A percentile compares a stretch with the other conserved stretches of the same genome.
Conservation (phyloP, 768 basidiomycete species). For the Tulasnella calospora region DNA sequence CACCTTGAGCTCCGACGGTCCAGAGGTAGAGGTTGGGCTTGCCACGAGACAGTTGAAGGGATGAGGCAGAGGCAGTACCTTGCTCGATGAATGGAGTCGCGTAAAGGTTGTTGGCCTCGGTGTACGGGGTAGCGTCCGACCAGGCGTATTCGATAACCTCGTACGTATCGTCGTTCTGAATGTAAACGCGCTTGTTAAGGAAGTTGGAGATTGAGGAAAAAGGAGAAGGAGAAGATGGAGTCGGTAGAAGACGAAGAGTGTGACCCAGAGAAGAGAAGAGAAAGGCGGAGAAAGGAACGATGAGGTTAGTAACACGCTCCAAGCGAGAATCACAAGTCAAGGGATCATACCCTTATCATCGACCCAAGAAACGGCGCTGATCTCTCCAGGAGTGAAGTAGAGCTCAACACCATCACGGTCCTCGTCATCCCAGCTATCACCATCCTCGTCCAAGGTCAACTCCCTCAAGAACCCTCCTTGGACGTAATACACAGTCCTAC, state of each 20-base stretch:
- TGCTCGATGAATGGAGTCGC: not conserved
- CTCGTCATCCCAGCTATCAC: not conserved
- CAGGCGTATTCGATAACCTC: conserved; percentile 14
- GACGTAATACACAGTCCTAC: not conserved
- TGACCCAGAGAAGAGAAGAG: not conserved
- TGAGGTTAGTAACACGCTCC: too few relatives aligned
- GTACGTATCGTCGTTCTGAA: not conserved
- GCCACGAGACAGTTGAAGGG: not conserved
- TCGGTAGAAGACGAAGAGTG: too few relatives aligned
- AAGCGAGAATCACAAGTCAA: too few relatives aligned
- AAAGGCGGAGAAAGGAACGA: not conserved
- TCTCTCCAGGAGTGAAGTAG: conserved; percentile 4
- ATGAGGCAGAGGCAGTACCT: not conserved
- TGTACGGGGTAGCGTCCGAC: not conserved
- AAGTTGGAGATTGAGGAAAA: not conserved
- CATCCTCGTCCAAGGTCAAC: not conserved
- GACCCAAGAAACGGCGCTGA: not conserved
- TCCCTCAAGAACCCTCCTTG: conserved; percentile 4
- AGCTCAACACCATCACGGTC: conserved; percentile 11
- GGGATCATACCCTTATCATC: not conserved
- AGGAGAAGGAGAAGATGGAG: too few relatives aligned
- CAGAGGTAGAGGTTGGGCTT: not conserved
- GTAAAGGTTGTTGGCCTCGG: conserved; percentile 10
- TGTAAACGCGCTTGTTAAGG: conserved; percentile 4
- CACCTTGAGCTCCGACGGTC: not conserved